Base-by-base conservation (phyloP, 306 rosid species). In the Casuarina glauca region DNA sequence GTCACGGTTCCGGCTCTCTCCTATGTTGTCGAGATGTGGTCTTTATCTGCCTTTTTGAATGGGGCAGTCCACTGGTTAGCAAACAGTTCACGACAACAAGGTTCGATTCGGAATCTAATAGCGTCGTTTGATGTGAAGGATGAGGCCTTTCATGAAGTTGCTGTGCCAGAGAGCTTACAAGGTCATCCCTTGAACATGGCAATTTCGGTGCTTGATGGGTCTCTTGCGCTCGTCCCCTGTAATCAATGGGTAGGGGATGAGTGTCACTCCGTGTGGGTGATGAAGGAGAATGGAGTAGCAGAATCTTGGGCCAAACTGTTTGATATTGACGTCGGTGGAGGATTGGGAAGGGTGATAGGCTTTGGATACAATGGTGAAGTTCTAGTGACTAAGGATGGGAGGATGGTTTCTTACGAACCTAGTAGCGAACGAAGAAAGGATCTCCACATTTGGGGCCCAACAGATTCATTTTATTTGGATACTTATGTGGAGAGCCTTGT, bases 201-300 rank as follows among this genome's bases (percentile, higher is more conserved):
- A 10, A 42, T 61, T 2, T 41, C 43, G 6, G 42, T 32, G 41
- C 2, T 61, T 61, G 67, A 36, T 61, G 67, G 67, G 43, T 61
- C 12, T 41, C 67, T 61, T 61, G 67, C 67, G 16, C 43, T 61
- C 32, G 67, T 61, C 67, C 67, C 67, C 15, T 32, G 41, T 61
- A 61, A 61, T 5, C 2, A 4, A 2, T 3, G 4, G 5, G 0
- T 11, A 0, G 11, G 12, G 10, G 43, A 0, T 3, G 17, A 0
- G 17, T 61, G 16, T 61, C 38, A 61, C 42, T 32, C 67, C 38
- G 67, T 61, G 39, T 61, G 67, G 67, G 67, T 61, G 43, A 61
- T 61, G 67, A 61, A 32, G 35, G 42, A 61, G 41, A 35, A 61
- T 61, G 67, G 43, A 61, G 43, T 61, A 13, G 67, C 39, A 17